Evolutionary conservation across 2,329 filamentous ascomycete species (phyloP), one percentile per base, ranked within the genome.

Genomic region (Penicillium olsonii): DNA sequence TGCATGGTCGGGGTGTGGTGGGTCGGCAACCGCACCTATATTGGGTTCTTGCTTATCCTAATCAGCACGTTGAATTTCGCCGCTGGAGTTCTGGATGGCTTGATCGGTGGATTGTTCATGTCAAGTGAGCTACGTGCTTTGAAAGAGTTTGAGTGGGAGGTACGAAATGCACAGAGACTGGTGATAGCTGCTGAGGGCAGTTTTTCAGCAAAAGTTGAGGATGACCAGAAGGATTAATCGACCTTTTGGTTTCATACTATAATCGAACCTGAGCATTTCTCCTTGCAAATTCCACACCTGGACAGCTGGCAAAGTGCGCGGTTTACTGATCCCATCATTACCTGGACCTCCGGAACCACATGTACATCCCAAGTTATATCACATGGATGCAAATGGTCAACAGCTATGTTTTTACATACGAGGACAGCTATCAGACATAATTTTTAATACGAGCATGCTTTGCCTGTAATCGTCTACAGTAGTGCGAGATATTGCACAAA

Each of bases 111-210:
- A 0, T 70, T 97, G 41, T 99, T 99, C 68, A 87, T 96, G 50
- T 85, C 87, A 10, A 85, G 84, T 53, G 94, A 99, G 74, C 72
- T 96, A 51, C 81, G 90, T 50, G 86, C 87, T 4, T 74, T 99
- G 46, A 86, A 84, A 62, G 94, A 99, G 75, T 97, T 97, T 72
- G 84, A 94, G 67, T 96, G 90, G 88, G 94, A 99, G 71, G 85
- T 97, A 20, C 76, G 75, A 42, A 92, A 88, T 66, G 86, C 87
- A 11, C 84, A 68, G 53, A 54, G 61, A 9, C 37, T 62, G 39
- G 53, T 59, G 10, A 22, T 61, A 44, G 54, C 56, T 40, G 53
- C 54, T 7, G 55, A 59, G 39, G 26, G 37, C 12, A 11, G 26
- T 33, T 19, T 14, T 33, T 38, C 43, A 2, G 20, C n/a, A 17